Base-by-base conservation (phyloP, 768 basidiomycete genomes). In the Chalciporus chontae region DNA sequence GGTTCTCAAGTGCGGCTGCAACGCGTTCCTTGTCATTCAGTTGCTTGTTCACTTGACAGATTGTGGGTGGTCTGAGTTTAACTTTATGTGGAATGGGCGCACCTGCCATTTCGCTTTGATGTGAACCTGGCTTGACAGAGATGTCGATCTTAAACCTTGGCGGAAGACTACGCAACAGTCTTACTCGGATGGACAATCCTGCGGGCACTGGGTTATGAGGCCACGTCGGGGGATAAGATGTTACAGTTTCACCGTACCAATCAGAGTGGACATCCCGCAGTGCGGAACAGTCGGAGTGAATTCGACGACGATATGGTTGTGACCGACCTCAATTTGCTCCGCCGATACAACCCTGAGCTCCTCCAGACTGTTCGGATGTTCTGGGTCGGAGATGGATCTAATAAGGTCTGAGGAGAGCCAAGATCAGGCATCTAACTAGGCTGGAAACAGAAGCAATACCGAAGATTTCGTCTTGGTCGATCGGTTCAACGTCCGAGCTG, bases 1-100 rank as follows among this genome's bases (percentile, higher is more conserved):
- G 78, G 69, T 98, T 98, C 69, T 99, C 96, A 42, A 98, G 76
- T 1, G 96, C 96, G 10, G 96, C 96, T 21, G 94, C 94, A 2
- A 98, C 96, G 36, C 96, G 79, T 70, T 99, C 96, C 69, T 99
- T 99, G 72, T 99, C 96, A 61, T 99, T 99, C 29, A 99, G 76
- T 62, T 99, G 96, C 67, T 97, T 97, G 71, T 98, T 99, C 10
- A 99, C 96, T 95, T 55, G 42, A 21, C 7, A 11, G 7, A 34
- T 45, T 9, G 3, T 13, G 21, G 41, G 24, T 15, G 29, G 29
- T 19, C n/a, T 4, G 7, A 29, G 49, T 23, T n/a, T 18, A 8
- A 9, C 8, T 29, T 14, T 21, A 8, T 36, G 23, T 19, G 41
- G 29, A 26, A 32, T 8, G 40, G 32, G 70, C 84, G 31, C 51